Percentiles rank a stretch among this genome's conserved stretches.
Evolutionary conservation across 148 eudicot species (phyloP).

Genomic region (Camellia granthamiana): DNA sequence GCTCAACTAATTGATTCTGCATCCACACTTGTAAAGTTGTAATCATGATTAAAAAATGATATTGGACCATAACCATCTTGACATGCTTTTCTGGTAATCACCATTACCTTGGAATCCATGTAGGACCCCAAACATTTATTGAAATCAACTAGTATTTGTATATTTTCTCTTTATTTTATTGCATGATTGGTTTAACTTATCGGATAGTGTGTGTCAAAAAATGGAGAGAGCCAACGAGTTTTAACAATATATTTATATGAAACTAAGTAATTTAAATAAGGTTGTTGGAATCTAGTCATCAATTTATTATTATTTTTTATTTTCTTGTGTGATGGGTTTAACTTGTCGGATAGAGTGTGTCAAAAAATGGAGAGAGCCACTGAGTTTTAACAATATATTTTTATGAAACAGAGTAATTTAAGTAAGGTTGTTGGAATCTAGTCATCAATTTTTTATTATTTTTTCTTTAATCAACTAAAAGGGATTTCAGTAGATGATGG

Average conservation of each 20-base stretch:
- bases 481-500: not conserved
- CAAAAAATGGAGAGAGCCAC: not conserved
- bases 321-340: not conserved
- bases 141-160: not conserved
- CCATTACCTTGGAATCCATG: not conserved
- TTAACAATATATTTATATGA: not conserved
- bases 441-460: not conserved
- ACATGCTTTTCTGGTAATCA: not conserved
- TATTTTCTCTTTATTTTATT: not conserved
- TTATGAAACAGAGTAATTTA: not conserved
- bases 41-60: not conserved
- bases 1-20: not conserved
- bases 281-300: not conserved
- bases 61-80: not conserved
- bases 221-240: not conserved
- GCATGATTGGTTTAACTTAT: not conserved
- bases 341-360: not conserved
- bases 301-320: not conserved
- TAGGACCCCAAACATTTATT: not conserved
- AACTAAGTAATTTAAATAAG: not conserved
- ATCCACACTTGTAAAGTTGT: not conserved
- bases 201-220: not conserved
- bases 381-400: not conserved
- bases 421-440: not conserved
- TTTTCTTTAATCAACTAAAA: not conserved